Base-by-base conservation (phyloP, 208 protist genomes). In the Wallacemonas collosoma region DNA sequence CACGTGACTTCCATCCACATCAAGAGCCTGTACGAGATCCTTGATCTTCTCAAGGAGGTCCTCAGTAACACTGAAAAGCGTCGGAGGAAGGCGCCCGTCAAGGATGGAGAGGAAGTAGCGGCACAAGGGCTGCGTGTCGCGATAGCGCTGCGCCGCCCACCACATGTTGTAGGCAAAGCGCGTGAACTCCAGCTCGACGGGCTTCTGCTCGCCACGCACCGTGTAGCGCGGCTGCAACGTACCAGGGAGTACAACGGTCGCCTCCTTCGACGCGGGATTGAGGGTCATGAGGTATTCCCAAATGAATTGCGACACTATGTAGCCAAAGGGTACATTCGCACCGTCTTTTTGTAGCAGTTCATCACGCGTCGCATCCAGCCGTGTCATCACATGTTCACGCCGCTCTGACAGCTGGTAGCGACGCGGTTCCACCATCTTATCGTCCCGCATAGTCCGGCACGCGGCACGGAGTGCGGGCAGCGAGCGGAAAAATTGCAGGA, bases 111-210 rank as follows among this genome's bases (percentile, higher is more conserved):
- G 48, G 54, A 94, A 92, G 39, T 91, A 75, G 53, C 79, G 60
- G 68, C 89, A 94, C 50, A 94, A 75, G 3, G 89, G 89, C 74
- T 94, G 82, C 43, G 75, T 64, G 6, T 71, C 17, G 43, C 80
- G 82, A 68, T 93, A 83, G 51, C 80, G 82, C 69, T 86, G 77
- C 61, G 85, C 76, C 12, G 68, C 54, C 56, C 82, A 87, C 87
- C 89, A 94, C 61, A 94, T 44, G 68, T 94, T 94, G 77, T 94
- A 94, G 11, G 75, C 81, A 43, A 83, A 88, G 1, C 82, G 79
- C 56, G 80, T 72, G 71, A 88, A 83, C 72, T 94, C 87, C 40
- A 92, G 40, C 73, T 90, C 86, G 38, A 88, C 75, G 15, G 80
- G 64, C 36, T 63, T 56, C 15, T 55, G 55, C 45, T 82, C 77